phyloP scores from a whole-genome alignment of 495 filamentous ascomycete species.

The Patellaria atrata region DNA sequence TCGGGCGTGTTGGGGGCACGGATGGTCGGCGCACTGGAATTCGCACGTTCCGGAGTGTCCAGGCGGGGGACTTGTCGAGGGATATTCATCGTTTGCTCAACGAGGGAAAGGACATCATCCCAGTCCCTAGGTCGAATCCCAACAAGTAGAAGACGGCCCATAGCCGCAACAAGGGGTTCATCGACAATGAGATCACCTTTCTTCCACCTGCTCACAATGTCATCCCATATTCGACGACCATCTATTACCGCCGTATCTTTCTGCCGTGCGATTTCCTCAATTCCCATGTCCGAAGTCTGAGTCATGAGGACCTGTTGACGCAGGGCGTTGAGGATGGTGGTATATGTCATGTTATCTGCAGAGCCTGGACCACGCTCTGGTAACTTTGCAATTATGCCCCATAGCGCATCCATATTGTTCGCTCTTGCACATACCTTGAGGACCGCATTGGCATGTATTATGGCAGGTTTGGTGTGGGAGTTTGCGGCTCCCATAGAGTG shows the following conservation, averaged over 20 bases:
- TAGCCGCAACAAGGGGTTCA: conserved; percentile 55
- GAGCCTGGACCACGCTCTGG: conserved; percentile 43
- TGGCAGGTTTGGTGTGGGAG: conserved; percentile 45
- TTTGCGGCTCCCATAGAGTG: conserved; percentile 47
- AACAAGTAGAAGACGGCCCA: conserved; percentile 57
- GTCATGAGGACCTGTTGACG: conserved; percentile 26
- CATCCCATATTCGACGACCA: conserved; percentile 63
- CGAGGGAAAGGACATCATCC: conserved; percentile 54
- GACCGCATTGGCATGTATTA: conserved; percentile 75
- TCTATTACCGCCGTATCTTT: conserved; percentile 33
- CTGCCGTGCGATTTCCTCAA: conserved; percentile 20
- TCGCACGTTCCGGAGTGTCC: conserved; percentile 11
- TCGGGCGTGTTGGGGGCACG: conserved; percentile 15
- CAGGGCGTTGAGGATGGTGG: conserved; percentile 64
- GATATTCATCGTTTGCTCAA: conserved; percentile 65
- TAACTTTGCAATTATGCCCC: conserved; percentile 50
- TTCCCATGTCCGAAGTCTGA: conserved; percentile 27
- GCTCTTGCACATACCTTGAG: conserved; percentile 62
- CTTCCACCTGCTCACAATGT: conserved; percentile 57
- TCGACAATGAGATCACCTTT: conserved; percentile 54
- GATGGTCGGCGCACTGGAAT: conserved; percentile 13
- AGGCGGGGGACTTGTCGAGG: conserved; percentile 33
- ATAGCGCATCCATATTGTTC: conserved; percentile 57
- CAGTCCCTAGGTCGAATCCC: conserved; percentile 42
- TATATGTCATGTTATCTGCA: conserved; percentile 60